Base-by-base conservation (phyloP, 1,284 basidiomycete species). In the Farysia itapuensis region DNA sequence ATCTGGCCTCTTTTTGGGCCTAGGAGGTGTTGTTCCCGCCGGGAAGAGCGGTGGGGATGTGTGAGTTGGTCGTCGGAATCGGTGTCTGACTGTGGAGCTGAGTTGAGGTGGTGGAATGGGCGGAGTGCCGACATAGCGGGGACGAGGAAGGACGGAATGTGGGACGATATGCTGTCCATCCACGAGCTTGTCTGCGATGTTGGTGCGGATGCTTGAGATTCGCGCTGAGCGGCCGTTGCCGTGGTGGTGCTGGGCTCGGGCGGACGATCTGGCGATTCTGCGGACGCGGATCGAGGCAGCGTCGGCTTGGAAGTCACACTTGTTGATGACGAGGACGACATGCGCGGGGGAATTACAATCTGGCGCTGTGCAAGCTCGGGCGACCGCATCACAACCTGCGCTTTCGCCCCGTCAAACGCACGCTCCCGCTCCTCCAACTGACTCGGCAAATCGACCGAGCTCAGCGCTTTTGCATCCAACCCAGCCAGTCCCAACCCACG, bases 1-100 rank as follows among this genome's bases (percentile, higher is more conserved):
- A 71, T 58, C 5, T 43, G 39, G 16, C 69, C 69, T 8, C 30
- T 54, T 12, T 41, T 43, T 0, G 69, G 69, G 19, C 69, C 69
- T 2, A 69, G 26, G 4, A 70, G 24, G 21, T n/a, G 16, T 34
- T 15, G 34, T 28, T 3, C 12, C 25, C 28, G 26, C n/a, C n/a
- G n/a, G n/a, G n/a, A n/a, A n/a, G n/a, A n/a, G n/a, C n/a, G n/a
- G n/a, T n/a, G n/a, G n/a, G n/a, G n/a, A n/a, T n/a, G n/a, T 9
- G 25, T 28, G 25, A 9, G 25, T 9, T n/a, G 9, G 9, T 9
- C 25, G 9, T 28, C 25, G 25, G 9, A 9, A n/a, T 28, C 15
- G 8, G 9, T 11, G 13, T 11, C 8, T 16, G 30, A 11, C 22
- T 15, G 23, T n/a, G n/a, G n/a, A n/a, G n/a, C n/a, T n/a, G n/a